Evolutionary conservation across 495 filamentous ascomycete genomes (phyloP).

Genomic region (Aspergillus baeticus): DNA sequence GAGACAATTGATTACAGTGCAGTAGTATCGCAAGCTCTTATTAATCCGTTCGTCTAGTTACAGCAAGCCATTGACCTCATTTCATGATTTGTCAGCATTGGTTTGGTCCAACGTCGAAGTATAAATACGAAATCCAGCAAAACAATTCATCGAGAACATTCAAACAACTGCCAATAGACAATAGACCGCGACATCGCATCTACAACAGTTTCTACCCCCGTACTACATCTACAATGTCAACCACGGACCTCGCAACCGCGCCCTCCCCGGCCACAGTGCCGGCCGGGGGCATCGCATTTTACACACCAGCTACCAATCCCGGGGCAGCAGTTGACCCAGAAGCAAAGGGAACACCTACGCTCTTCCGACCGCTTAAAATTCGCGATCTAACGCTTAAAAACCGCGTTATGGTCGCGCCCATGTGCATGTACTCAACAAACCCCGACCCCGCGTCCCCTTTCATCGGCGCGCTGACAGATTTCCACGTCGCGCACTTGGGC

Average conservation of each 20-base stretch:
- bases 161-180: neutral
- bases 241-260: constrained; percentile 3
- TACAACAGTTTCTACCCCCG: too few species aligned
- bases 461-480: constrained; percentile 68
- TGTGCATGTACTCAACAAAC: constrained; percentile 68
- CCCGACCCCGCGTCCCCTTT: constrained; percentile 30
- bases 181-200: neutral
- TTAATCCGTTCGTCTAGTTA: neutral
- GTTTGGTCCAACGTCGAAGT: neutral
- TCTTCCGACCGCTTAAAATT: constrained; percentile 66
- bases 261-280: constrained; percentile 17
- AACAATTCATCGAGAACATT: neutral
- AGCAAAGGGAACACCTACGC: constrained; percentile 51
- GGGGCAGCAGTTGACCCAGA: constrained; percentile 49
- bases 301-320: constrained; percentile 56
- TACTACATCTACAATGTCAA: neutral
- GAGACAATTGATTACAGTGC: too few species aligned
- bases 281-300: constrained; percentile 45
- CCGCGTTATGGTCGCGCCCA: constrained; percentile 57
- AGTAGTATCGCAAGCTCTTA: too few species aligned
- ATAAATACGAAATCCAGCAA: neutral
- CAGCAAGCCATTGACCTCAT: neutral
- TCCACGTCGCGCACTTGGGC: constrained; percentile 65
- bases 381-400: constrained; percentile 70
- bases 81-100: neutral